Evolutionary conservation across 2,329 filamentous ascomycete genomes (phyloP).

Genomic region (Talaromyces sp.): DNA sequence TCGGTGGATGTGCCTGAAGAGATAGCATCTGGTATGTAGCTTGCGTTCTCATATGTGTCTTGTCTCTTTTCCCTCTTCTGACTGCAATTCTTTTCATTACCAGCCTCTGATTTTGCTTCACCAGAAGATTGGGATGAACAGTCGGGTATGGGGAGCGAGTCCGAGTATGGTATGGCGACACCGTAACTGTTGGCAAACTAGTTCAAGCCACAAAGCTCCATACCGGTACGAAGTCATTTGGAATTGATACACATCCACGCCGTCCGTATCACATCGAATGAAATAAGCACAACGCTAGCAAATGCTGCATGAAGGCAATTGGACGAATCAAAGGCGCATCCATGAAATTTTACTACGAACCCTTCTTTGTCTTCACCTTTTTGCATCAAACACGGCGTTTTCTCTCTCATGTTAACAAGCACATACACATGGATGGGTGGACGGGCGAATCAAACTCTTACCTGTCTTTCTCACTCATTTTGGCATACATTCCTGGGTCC

Average conservation of each 20-base stretch:
- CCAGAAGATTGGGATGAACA: conserved; percentile 43
- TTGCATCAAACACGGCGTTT: conserved; percentile 18
- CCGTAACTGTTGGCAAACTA: conserved; percentile 25
- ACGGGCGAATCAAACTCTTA: conserved; percentile 1
- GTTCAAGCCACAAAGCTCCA: not conserved
- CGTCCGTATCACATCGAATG: not conserved
- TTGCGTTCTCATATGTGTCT: conserved; percentile 21
- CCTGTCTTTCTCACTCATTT: not conserved
- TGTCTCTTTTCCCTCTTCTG: conserved; percentile 8
- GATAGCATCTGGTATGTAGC: conserved; percentile 36
- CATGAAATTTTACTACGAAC: not conserved
- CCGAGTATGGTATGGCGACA: conserved; percentile 37
- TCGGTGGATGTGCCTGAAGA: conserved; percentile 38
- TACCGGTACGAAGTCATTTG: no score
- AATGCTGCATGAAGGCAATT: not conserved
- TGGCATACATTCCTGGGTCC: conserved; percentile 4
- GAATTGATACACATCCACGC: not conserved
- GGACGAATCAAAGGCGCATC: not conserved
- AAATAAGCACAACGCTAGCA: not conserved
- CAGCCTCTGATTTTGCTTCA: conserved; percentile 41
- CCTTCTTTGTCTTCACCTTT: not conserved
- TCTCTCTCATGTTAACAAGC: conserved; percentile 1
- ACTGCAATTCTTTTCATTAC: not conserved
- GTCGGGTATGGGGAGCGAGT: conserved; percentile 40
- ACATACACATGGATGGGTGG: conserved; percentile 7